These are phyloP conservation scores for Tricholoma sp. DNA, from an alignment of 768 basidiomycete species.

Conservation along the genomic window DNA sequence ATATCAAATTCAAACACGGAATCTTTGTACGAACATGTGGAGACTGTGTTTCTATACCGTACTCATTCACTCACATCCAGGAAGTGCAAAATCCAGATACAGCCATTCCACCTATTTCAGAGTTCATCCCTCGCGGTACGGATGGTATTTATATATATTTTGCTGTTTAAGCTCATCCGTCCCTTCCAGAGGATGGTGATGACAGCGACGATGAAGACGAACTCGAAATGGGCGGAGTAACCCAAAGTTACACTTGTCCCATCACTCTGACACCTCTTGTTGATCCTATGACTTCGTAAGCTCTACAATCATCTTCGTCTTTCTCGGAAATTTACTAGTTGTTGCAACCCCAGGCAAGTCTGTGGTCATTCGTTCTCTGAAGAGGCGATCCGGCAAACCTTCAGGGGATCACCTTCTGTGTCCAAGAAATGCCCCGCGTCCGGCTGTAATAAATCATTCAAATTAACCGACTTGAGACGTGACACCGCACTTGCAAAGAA, in stretches of 20 bases:
- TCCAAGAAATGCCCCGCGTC: slow-evolving; percentile 60
- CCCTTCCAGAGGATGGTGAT: slow-evolving; percentile 66
- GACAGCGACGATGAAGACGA: slow-evolving; percentile 85
- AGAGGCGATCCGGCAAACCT: slow-evolving; percentile 61
- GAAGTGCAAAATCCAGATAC: slow-evolving; percentile 60
- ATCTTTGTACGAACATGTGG: slow-evolving; percentile 49
- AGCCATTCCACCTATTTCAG: slow-evolving; percentile 73
- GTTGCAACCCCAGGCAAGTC: slow-evolving; percentile 35
- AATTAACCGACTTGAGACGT: slow-evolving; percentile 40
- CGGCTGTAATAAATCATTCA: slow-evolving; percentile 63
- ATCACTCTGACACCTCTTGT: slow-evolving; percentile 61
- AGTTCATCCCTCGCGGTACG: slow-evolving; percentile 66
- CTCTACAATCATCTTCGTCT: slow-evolving; percentile 7
- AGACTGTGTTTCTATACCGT: not conserved
- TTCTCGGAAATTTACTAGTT: slow-evolving; percentile 2
- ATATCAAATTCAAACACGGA: slow-evolving; percentile 54
- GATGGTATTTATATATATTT: not conserved
- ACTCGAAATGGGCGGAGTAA: slow-evolving; percentile 80
- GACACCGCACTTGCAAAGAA: slow-evolving; percentile 60
- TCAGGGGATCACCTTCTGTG: slow-evolving; percentile 30
- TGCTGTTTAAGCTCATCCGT: not conserved
- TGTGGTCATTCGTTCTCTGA: slow-evolving; percentile 85
- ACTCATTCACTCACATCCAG: slow-evolving; percentile 29
- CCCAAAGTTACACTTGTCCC: slow-evolving; percentile 82
- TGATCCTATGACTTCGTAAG: slow-evolving; percentile 82